phyloP scores from a whole-genome alignment of 2,329 filamentous ascomycete genomes.

The Claviceps sp. region DNA sequence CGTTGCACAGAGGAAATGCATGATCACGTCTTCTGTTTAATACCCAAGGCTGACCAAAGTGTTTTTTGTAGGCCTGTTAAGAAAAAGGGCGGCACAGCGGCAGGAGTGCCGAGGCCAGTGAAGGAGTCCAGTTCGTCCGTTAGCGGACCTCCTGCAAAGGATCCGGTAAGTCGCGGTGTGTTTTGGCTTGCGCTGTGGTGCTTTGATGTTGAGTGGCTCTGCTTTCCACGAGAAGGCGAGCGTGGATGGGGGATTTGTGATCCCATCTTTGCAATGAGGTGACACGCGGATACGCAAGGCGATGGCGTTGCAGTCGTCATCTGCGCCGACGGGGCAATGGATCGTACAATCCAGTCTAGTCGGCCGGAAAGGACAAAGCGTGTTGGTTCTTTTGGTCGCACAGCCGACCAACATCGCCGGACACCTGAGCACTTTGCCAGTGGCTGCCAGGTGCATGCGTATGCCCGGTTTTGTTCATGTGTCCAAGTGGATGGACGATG shows the following conservation, averaged over 20 bases:
- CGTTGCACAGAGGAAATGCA: not conserved
- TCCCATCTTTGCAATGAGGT: not conserved
- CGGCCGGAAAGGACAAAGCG: too few relatives aligned
- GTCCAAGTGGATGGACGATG: too few relatives aligned
- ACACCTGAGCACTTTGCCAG: too few relatives aligned
- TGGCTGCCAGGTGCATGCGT: too few relatives aligned
- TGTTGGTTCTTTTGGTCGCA: too few relatives aligned
- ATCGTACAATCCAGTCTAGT: too few relatives aligned
- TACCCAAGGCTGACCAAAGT: not conserved
- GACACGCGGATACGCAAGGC: too few relatives aligned
- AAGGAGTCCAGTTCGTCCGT: constrained; percentile 50
- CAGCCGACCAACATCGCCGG: too few relatives aligned
- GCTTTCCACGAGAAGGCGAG: not conserved
- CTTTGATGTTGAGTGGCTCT: not conserved
- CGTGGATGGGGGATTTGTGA: not conserved
- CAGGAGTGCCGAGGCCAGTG: constrained; percentile 52
- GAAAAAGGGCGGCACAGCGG: constrained; percentile 56
- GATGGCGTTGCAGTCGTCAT: too few relatives aligned
- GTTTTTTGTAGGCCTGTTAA: constrained; percentile 48
- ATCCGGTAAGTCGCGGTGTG: constrained; percentile 34
- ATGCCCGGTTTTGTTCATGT: too few relatives aligned
- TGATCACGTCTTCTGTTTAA: not conserved
- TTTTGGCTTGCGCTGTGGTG: not conserved
- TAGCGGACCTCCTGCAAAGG: constrained; percentile 38
- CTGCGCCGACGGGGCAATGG: too few relatives aligned